These are phyloP conservation scores for Rhytidiadelphus loreus DNA, from an alignment of 225 moss, liverwort and hornwort genomes.

Conservation along the genomic window DNA sequence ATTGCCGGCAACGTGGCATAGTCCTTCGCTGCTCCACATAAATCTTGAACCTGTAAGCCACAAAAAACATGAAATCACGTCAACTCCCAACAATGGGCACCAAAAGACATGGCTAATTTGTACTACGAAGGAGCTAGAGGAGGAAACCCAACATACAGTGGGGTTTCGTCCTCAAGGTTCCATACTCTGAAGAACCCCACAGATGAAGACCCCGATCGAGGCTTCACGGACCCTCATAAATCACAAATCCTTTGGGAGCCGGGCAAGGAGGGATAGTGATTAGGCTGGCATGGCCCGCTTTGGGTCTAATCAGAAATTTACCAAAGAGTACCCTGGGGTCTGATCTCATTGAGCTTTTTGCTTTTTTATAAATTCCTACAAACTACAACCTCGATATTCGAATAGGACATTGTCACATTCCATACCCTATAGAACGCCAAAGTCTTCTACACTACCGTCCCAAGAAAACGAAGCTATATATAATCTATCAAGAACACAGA, in stretches of 20 bases:
- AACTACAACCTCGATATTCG: not conserved
- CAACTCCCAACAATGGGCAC: not conserved
- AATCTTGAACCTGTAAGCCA: slow-evolving; percentile 58
- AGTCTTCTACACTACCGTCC: not conserved
- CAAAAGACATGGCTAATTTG: not conserved
- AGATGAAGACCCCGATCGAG: not conserved
- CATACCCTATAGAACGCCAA: not conserved
- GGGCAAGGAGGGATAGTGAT: not conserved
- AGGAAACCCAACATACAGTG: not conserved
- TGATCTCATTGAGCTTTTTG: not conserved
- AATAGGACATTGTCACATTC: not conserved
- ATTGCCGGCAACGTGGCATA: slow-evolving; percentile 52
- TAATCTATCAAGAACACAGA: not conserved
- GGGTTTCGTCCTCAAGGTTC: not conserved
- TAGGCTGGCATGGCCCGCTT: not conserved
- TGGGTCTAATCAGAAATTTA: too few species aligned
- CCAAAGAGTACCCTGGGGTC: too few species aligned
- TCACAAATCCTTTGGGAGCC: not conserved
- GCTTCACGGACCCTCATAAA: not conserved
- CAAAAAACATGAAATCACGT: not conserved
- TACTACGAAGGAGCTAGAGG: not conserved
- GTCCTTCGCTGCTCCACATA: slow-evolving; percentile 54
- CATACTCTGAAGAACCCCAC: not conserved
- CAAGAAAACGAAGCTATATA: not conserved
- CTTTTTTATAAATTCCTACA: not conserved